Evolutionary conservation across 1,284 basidiomycete species (phyloP), one percentile per base, ranked within the genome.

Genomic region (Prillingera fragicola): DNA sequence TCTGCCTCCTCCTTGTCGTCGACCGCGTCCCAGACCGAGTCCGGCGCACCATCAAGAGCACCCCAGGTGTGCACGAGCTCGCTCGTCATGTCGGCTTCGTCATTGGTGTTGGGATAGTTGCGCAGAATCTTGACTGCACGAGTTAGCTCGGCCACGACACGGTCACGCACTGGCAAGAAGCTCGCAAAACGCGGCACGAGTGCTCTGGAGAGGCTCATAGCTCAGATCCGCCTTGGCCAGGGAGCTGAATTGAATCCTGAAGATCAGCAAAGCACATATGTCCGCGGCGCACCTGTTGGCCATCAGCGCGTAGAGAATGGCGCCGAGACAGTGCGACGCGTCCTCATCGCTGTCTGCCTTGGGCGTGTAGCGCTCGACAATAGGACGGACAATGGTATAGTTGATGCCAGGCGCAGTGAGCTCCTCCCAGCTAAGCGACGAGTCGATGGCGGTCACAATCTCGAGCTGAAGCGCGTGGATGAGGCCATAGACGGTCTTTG

Each of bases 361-460:
- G 19, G 85, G 82, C 73, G 50, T 35, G 25, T 87, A 89, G 57
- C 84, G 85, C 60, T 79, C 73, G 3, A 89, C 83, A 21, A 90
- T 70, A 1, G 88, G 88, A 9, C 87, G 78, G 22, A 90, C 80
- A 41, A 90, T 74, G 6, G 84, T 78, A 57, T 88, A 88, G 62
- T 87, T 86, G 70, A 92, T 78, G 56, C 89, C 85, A 2, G 87
- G 81, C 1, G 86, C 83, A 13, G 81, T 83, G 41, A 88, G 75
- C 60, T 87, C 84, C 13, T 88, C 86, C 87, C 87, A 90, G 43
- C 78, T 82, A 39, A 91, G 66, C 6, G 84, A 78, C 35, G 81
- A 80, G 60, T 91, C 88, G 83, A 69, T 58, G 21, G 38, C 54
- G 37, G 39, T 39, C 28, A 38, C 53, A 38, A 62, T 54, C 14